Percentiles rank a stretch among this genome's conserved stretches.
Evolutionary conservation across 78 protist species (phyloP).

Genomic region (Mantamonas sphyraenae): DNA sequence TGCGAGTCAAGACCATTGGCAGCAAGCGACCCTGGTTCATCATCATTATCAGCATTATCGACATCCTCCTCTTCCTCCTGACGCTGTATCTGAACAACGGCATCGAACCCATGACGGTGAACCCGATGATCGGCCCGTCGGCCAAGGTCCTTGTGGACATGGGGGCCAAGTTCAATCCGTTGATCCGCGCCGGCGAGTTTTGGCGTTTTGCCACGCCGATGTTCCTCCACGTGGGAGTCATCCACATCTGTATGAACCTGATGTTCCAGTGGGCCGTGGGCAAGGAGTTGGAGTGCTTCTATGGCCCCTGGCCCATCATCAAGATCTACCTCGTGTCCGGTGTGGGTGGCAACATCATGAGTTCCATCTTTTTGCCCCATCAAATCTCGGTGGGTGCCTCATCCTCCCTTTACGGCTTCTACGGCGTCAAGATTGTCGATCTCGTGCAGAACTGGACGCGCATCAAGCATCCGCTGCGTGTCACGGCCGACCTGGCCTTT

Average conservation of each 20-base stretch:
- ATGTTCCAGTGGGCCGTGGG: background rate
- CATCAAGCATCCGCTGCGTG: background rate
- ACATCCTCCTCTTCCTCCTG: no score
- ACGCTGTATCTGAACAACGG: background rate
- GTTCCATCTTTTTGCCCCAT: background rate
- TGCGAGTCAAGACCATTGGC: no score
- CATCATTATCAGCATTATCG: no score
- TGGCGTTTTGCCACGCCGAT: constrained; percentile 14
- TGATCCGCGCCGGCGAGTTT: background rate
- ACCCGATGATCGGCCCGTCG: background rate
- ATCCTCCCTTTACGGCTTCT: background rate
- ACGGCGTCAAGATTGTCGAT: background rate
- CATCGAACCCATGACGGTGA: background rate
- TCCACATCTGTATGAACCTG: constrained; percentile 3
- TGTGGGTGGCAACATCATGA: background rate
- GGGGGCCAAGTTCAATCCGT: background rate
- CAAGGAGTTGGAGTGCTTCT: background rate
- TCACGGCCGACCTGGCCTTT: background rate
- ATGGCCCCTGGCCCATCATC: background rate
- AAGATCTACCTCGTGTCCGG: background rate
- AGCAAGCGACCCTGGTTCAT: no score
- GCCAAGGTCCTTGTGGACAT: background rate
- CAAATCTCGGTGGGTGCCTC: background rate
- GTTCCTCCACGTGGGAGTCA: background rate
- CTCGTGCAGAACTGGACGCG: constrained; percentile 5